phyloP scores from a whole-genome alignment of 176 grass and related monocot genomes.

The Guadua angustifolia region DNA sequence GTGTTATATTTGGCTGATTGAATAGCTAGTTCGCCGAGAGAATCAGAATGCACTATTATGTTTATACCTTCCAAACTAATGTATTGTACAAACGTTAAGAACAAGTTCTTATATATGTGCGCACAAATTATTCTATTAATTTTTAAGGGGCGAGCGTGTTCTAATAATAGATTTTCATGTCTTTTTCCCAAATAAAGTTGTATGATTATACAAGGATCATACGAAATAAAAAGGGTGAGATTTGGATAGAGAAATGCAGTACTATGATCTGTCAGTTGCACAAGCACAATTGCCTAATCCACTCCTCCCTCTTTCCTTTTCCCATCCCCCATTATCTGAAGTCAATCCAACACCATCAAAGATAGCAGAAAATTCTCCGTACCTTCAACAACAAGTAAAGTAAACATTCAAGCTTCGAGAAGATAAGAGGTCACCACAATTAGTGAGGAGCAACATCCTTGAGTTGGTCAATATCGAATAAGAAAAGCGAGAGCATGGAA shows the following conservation, averaged over 20 bases:
- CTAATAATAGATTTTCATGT: background rate
- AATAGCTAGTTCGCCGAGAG: constrained; percentile 19
- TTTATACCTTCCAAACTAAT: background rate
- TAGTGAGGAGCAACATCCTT: too few species aligned
- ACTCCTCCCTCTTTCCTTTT: background rate
- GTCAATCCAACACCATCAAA: background rate
- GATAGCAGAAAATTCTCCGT: background rate
- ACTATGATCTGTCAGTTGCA: constrained; percentile 33
- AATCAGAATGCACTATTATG: constrained; percentile 21
- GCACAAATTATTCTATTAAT: background rate
- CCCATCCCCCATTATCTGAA: background rate
- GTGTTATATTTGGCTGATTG: background rate
- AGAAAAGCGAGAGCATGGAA: too few species aligned
- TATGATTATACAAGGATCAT: background rate
- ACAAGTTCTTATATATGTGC: background rate
- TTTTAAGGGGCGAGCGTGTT: background rate
- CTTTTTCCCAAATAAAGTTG: background rate
- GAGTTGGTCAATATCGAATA: too few species aligned
- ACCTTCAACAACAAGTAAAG: too few species aligned
- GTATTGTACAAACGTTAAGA: constrained; percentile 29
- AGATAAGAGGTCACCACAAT: too few species aligned
- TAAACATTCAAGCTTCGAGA: too few species aligned
- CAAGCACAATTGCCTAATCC: background rate
- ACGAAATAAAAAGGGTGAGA: background rate
- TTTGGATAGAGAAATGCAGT: background rate